Evolutionary conservation across 78 protist species (phyloP).

Genomic region (Ministeria vibrans): DNA sequence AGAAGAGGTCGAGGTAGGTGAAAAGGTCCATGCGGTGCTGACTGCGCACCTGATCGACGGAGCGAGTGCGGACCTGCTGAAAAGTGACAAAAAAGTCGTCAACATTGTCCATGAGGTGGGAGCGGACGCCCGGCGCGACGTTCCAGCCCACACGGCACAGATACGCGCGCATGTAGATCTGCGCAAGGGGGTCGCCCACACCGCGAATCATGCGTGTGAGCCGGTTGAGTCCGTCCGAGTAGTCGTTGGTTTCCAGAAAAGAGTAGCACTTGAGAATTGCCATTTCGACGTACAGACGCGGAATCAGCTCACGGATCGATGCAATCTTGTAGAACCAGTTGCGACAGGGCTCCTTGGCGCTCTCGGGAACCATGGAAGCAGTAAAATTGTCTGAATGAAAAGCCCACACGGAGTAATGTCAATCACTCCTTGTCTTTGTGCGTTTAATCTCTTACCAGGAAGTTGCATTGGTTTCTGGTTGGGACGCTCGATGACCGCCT

Average conservation of each 20-base stretch:
- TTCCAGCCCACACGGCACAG: conserved; percentile 43
- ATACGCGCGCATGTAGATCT: conserved; percentile 67
- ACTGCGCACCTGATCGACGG: background rate
- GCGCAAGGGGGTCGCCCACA: conserved; percentile 76
- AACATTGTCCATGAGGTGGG: background rate
- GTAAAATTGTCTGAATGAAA: conserved; percentile 15
- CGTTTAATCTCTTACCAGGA: too few relatives aligned
- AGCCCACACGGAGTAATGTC: too few relatives aligned
- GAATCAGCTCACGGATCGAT: conserved; percentile 86
- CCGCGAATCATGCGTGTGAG: conserved; percentile 31
- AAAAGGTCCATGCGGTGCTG: background rate
- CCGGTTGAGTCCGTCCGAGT: background rate
- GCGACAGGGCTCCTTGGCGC: conserved; percentile 78
- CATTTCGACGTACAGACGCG: conserved; percentile 57
- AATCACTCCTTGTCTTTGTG: too few relatives aligned
- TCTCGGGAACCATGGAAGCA: conserved; percentile 32
- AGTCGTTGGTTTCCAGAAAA: conserved; percentile 42
- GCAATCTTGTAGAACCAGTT: conserved; percentile 93
- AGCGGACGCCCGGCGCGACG: conserved; percentile 26
- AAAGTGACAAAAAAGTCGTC: background rate
- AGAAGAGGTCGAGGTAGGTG: conserved; percentile 43
- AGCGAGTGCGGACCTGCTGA: background rate
- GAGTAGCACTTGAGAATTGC: conserved; percentile 64
- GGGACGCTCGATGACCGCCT: too few relatives aligned
- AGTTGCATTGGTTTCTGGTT: too few relatives aligned